phyloP scores from a whole-genome alignment of 129 eudicot genomes.

The Tagetes patula region DNA sequence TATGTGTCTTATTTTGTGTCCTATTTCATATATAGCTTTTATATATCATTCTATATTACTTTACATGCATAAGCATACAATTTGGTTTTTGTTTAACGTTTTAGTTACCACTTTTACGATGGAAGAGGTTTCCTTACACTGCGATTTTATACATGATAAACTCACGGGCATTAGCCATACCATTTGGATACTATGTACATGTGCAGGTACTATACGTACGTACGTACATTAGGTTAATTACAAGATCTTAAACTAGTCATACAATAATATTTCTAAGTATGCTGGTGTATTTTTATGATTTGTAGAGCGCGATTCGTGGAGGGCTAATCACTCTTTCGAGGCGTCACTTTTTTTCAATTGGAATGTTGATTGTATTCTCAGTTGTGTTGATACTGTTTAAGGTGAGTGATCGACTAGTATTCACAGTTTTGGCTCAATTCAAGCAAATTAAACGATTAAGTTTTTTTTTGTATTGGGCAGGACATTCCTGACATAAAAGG shows the following conservation, averaged over 20 bases:
- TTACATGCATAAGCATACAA: too few species aligned
- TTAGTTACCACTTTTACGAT: slow-evolving; percentile 34
- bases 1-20: neutral
- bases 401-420: slow-evolving; percentile 2
- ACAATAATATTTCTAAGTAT: neutral
- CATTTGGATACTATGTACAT: slow-evolving; percentile 35
- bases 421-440: too few species aligned
- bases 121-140: slow-evolving; percentile 39
- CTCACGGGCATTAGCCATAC: slow-evolving; percentile 34
- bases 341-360: slow-evolving; percentile 31
- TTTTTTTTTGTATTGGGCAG: slow-evolving; percentile 2
- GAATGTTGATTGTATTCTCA: slow-evolving; percentile 31
- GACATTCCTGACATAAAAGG: slow-evolving; percentile 43
- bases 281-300: neutral
- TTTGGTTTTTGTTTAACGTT: neutral
- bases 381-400: slow-evolving; percentile 30
- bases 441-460: neutral
- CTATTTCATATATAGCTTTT: too few species aligned
- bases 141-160: slow-evolving; percentile 37
- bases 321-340: slow-evolving; percentile 12
- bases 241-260: too few species aligned
- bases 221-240: neutral
- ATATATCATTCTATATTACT: too few species aligned
- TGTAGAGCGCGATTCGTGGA: slow-evolving; percentile 28
- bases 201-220: slow-evolving; percentile 13